These are phyloP conservation scores for Sugiyamaella boreocaroliniensis DNA, from an alignment of 805 yeast species.

Conservation along the genomic window DNA sequence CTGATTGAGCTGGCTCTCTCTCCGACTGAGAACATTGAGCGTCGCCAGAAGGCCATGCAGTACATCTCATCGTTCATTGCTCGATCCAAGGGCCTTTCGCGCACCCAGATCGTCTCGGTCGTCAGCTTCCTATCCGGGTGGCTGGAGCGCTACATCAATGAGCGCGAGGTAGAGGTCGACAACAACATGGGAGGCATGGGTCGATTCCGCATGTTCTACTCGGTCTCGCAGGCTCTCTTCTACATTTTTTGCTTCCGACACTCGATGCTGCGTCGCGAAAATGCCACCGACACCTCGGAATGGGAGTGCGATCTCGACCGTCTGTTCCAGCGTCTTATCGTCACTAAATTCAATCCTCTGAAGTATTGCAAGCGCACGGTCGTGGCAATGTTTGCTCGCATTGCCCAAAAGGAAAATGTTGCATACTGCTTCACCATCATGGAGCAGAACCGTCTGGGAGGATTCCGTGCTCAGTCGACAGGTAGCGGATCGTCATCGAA, in stretches of 20 bases:
- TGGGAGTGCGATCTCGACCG: slow-evolving; percentile 83
- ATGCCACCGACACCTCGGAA: slow-evolving; percentile 21
- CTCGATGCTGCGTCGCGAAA: slow-evolving; percentile 39
- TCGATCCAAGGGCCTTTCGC: slow-evolving; percentile 66
- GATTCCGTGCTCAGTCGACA: slow-evolving; percentile 7
- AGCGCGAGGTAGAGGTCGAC: slow-evolving; percentile 76
- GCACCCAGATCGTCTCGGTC: slow-evolving; percentile 71
- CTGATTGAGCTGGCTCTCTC: slow-evolving; percentile 79
- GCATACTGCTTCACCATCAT: slow-evolving; percentile 92
- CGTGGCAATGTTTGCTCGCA: slow-evolving; percentile 85
- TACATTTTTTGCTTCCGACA: slow-evolving; percentile 91
- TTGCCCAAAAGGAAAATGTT: slow-evolving; percentile 81
- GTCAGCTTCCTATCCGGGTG: slow-evolving; percentile 77
- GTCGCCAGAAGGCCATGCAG: slow-evolving; percentile 83
- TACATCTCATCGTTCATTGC: slow-evolving; percentile 87
- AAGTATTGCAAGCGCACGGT: slow-evolving; percentile 92
- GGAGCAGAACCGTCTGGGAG: slow-evolving; percentile 77
- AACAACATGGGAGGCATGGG: slow-evolving; percentile 73
- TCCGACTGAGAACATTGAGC: slow-evolving; percentile 59
- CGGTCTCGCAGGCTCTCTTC: slow-evolving; percentile 82
- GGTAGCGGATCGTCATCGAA: slow-evolving; percentile 4
- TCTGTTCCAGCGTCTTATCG: slow-evolving; percentile 76
- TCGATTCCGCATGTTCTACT: slow-evolving; percentile 79
- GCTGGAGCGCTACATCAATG: slow-evolving; percentile 73
- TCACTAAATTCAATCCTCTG: slow-evolving; percentile 87